Conservation (phyloP, 1,139 yeast genomes). For the Suhomyces maxii region DNA sequence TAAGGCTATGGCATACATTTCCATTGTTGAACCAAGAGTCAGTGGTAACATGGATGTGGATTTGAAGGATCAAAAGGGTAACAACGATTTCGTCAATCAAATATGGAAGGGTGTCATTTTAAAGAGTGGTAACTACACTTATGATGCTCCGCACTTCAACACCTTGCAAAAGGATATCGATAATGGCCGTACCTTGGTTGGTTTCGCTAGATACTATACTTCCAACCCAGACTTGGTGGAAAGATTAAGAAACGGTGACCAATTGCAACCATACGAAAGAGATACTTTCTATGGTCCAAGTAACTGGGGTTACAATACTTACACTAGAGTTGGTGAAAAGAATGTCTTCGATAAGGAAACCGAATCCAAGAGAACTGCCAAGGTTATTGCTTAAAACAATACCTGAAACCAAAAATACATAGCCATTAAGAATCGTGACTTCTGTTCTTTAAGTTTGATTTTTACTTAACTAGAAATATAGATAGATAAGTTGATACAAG, state of each 20-base stretch:
- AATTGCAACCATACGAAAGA: constrained; percentile 21
- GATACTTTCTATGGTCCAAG: constrained; percentile 21
- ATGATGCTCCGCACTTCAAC: constrained; percentile 12
- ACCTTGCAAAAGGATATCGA: constrained; percentile 17
- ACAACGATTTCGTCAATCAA: constrained; percentile 10
- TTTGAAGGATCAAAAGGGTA: constrained; percentile 8
- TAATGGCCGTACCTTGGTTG: constrained; percentile 35
- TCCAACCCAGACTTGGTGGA: constrained; percentile 19
- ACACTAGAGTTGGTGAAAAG: constrained; percentile 3
- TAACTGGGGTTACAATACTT: constrained; percentile 36
- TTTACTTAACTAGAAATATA: no score
- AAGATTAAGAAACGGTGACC: constrained; percentile 13
- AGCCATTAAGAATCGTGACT: no score
- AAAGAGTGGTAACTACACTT: constrained; percentile 13
- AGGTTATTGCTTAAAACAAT: neutral
- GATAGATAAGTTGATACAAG: no score
- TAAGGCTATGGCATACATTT: constrained; percentile 25
- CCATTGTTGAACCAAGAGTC: constrained; percentile 16
- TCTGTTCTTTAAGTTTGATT: no score
- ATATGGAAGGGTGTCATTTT: constrained; percentile 18
- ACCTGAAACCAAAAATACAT: no score
- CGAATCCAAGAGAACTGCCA: constrained; percentile 1
- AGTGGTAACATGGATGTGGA: constrained; percentile 14
- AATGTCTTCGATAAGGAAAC: constrained; percentile 4
- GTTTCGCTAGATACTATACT: constrained; percentile 23